Base-by-base conservation (phyloP, 257 asterid genomes). In the Agastache rugosa region DNA sequence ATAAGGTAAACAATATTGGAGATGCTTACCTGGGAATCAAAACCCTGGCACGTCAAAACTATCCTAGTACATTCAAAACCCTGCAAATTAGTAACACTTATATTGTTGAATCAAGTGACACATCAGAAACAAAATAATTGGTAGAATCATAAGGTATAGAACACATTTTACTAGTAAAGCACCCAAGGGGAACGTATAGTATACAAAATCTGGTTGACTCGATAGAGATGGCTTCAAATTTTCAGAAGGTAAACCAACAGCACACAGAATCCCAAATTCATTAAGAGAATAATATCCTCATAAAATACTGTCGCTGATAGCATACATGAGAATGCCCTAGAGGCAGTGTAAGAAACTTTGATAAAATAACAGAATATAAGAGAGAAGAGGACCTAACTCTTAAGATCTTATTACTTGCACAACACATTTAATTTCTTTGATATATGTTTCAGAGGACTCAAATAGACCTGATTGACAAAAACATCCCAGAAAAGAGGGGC, bases 401-500 rank as follows among this genome's bases (percentile, higher is more conserved):
- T 58, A 27, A 29, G 39, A 25, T n/a, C 51, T 19, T 9, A 63
- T 37, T 37, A 37, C 66, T 62, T 44, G 66, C 65, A 50, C 39
- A 23, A 31, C 5, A 10, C 10, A 54, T 44, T 63, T 44, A 17
- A 20, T 8, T 39, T 47, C 14, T 53, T 11, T 23, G 41, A 59
- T 42, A 19, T 10, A 55, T 41, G 39, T 47, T 23, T 74, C 29
- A 44, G 51, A 35, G 50, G 7, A 62, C 45, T 64, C 39, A 61
- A 41, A 58, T 14, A 19, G 63, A 91, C 97, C 96, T 92, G 91
- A 80, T 85, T 81, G 69, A 85, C 93, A 85, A 86, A 88, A 85
- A 88, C 61, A 71, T 92, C 97, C 97, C 97, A 92, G 84, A 90
- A 92, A 78, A 92, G 90, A 47, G 96, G 96, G 44, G 87, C 97